Base-by-base conservation (phyloP, 495 filamentous ascomycete genomes). In the Tetracladium setigerum region DNA sequence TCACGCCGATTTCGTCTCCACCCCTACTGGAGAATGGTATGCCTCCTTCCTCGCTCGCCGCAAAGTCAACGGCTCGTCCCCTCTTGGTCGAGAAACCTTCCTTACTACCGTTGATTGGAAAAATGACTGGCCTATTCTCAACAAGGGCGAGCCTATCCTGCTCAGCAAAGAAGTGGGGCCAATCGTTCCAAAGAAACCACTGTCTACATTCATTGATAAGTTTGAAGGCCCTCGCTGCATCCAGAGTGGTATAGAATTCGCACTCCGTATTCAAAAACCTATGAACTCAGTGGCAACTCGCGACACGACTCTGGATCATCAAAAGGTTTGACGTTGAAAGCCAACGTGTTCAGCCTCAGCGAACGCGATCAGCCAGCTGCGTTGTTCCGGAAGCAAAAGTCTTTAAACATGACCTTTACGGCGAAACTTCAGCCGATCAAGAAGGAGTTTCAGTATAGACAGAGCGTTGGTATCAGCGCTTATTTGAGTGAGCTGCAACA, bases 51-150 rank as follows among this genome's bases (percentile, higher is more conserved):
- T 77, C 4, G 70, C 4, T 43, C 38, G 47, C 52, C 49, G 14
- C 53, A 53, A 15, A 51, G 46, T 8, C 11, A 33, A 46, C 17
- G 43, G 42, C 37, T 18, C 52, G 15, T 46, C 43, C 15, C 43
- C 50, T 14, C 30, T 47, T 59, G 72, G 73, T 1, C 59, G 71
- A 9, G 71, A 77, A 49, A 71, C 65, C 0, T 76, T 74, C 41
- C 54, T 77, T 3, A 61, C 66, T 12, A 63, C 67, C 0, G 54
- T 75, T 6, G 53, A 64, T 12, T 75, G 71, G 72, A 52, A 60
- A 9, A 56, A 71, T 36, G 64, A 70, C 46, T 75, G 72, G 72
- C 72, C 71, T 2, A 56, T 75, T 6, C 52, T 76, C 18, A 72
- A 73, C 45, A 49, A 52, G 0, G 67, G 70, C 4, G 46, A 66